phyloP scores from a whole-genome alignment of 192 early-diverging fungal genomes.

The Coemansia sp. region DNA sequence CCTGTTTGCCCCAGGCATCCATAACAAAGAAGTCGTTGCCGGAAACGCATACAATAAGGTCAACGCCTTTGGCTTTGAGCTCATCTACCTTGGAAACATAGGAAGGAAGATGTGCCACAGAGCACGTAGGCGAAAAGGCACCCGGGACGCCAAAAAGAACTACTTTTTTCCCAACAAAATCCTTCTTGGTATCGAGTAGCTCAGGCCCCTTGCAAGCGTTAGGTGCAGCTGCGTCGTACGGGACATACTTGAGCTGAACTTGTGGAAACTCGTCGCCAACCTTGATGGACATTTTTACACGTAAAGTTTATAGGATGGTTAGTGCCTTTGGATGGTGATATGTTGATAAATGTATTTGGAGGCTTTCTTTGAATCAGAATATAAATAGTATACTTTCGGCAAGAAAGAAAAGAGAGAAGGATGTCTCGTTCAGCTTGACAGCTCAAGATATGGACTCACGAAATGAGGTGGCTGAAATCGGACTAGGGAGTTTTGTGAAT shows the following conservation, averaged over 20 bases:
- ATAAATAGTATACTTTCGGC: not conserved
- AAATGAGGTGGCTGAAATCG: too few relatives aligned
- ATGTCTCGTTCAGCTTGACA: too few relatives aligned
- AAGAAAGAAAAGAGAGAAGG: too few relatives aligned
- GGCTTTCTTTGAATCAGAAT: not conserved
- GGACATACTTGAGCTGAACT: constrained; percentile 59
- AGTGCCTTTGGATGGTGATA: too few relatives aligned
- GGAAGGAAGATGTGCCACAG: constrained; percentile 31
- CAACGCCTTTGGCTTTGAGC: constrained; percentile 46
- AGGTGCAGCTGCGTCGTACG: constrained; percentile 46
- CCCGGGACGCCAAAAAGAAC: constrained; percentile 42
- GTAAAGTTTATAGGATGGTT: not conserved
- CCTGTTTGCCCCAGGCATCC: constrained; percentile 56
- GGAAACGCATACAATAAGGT: constrained; percentile 40
- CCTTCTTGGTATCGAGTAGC: constrained; percentile 43
- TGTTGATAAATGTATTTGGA: constrained; percentile 3
- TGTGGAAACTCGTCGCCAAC: constrained; percentile 59
- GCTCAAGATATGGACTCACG: too few relatives aligned
- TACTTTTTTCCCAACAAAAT: constrained; percentile 49
- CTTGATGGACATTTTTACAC: constrained; percentile 32
- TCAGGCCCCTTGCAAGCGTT: constrained; percentile 44
- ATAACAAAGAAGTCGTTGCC: constrained; percentile 57
- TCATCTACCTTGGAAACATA: constrained; percentile 27
- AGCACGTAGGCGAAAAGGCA: constrained; percentile 46
- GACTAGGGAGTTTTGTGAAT: too few relatives aligned